A percentile compares a stretch with the other conserved stretches of the same genome.
Conservation (phyloP, 768 basidiomycete species). For the Trametes cubensis region DNA sequence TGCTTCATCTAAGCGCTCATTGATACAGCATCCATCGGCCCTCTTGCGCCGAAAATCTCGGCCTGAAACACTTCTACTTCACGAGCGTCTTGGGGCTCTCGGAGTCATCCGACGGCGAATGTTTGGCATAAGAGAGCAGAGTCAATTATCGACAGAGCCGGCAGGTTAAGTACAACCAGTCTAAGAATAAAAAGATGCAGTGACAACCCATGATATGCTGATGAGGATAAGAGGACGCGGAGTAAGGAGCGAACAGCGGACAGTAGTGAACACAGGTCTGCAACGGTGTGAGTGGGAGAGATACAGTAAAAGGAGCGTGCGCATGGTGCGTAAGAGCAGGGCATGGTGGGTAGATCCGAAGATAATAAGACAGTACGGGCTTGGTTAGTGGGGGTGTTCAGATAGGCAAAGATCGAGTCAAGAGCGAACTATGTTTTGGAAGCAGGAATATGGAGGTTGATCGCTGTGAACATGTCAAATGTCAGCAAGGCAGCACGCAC, state of each 20-base stretch:
- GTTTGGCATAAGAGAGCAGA: constrained; percentile 1
- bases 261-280: constrained; percentile 22
- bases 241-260: constrained; percentile 25
- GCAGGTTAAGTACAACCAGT: constrained; percentile 27
- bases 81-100: no score
- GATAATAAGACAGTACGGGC: constrained; percentile 20
- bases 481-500: constrained; percentile 8
- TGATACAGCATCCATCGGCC: not conserved
- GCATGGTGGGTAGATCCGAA: constrained; percentile 18
- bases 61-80: no score
- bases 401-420: constrained; percentile 20
- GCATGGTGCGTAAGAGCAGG: constrained; percentile 18
- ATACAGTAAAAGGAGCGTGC: constrained; percentile 25
- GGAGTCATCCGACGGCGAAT: not conserved
- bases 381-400: constrained; percentile 15
- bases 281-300: constrained; percentile 19
- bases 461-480: constrained; percentile 51
- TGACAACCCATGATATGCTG: constrained; percentile 23
- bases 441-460: constrained; percentile 86
- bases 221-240: constrained; percentile 9
- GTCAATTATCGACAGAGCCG: constrained; percentile 24
- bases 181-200: constrained; percentile 27
- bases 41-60: not conserved
- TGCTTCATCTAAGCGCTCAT: constrained; percentile 11
- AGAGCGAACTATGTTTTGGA: constrained; percentile 61